Evolutionary conservation across 495 filamentous ascomycete genomes (phyloP).

Genomic region (Aspergillus campestris): DNA sequence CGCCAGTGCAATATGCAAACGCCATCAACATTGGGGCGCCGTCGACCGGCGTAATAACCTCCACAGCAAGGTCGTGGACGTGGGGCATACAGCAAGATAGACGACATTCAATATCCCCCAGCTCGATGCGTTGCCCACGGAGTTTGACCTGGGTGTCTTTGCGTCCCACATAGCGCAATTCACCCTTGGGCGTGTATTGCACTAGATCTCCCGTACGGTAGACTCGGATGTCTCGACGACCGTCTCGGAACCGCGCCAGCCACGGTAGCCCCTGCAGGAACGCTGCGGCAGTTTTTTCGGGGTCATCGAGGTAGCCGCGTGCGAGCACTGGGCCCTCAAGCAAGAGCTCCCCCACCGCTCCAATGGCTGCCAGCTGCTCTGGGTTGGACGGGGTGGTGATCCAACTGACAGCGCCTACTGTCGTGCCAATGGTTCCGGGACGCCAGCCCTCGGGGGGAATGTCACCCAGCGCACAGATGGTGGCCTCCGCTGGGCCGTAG

Average conservation of each 20-base stretch:
- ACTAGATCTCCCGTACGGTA: conserved; percentile 28
- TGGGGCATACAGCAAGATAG: too few species aligned
- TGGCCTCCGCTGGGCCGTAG: conserved; percentile 9
- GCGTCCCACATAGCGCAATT: conserved; percentile 32
- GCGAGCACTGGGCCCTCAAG: conserved; percentile 66
- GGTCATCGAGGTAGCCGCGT: conserved; percentile 58
- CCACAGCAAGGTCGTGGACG: too few species aligned
- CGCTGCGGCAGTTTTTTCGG: conserved; percentile 46
- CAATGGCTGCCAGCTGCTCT: conserved; percentile 41
- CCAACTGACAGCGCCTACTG: conserved; percentile 23
- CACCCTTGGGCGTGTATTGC: conserved; percentile 32
- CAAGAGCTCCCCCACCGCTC: conserved; percentile 61
- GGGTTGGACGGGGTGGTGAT: conserved; percentile 55
- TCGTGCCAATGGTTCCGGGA: background rate
- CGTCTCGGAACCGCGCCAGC: conserved; percentile 15
- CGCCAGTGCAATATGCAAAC: too few species aligned
- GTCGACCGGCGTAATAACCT: too few species aligned
- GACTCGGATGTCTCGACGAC: conserved; percentile 10
- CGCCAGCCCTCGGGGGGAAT: background rate
- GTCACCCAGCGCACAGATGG: too few species aligned
- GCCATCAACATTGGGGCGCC: too few species aligned
- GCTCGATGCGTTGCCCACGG: conserved; percentile 45
- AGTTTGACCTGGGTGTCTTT: conserved; percentile 48
- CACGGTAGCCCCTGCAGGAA: conserved; percentile 53
- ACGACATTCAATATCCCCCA: conserved; percentile 40